Percentiles rank a stretch among this genome's conserved stretches.
These are phyloP conservation scores for Penicillium sp. DNA, from an alignment of 2,329 filamentous ascomycete species.

Conservation along the genomic window DNA sequence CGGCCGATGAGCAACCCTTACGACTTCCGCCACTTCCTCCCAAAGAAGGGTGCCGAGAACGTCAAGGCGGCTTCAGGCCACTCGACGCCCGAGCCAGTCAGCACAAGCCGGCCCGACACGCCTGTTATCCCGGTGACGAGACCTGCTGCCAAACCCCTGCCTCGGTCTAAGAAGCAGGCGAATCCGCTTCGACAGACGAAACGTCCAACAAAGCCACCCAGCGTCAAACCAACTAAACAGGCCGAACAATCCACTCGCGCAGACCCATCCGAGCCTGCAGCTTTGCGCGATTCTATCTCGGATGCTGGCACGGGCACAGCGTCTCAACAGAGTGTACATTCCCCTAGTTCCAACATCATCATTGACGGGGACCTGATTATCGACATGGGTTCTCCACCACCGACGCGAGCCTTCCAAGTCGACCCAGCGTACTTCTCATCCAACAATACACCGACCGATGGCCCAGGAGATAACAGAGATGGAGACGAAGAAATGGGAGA, in stretches of 20 bases:
- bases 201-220: constrained; percentile 20
- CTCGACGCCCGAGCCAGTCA: constrained; percentile 34
- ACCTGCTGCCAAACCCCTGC: constrained; percentile 25
- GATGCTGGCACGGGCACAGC: constrained; percentile 29
- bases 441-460: constrained; percentile 37
- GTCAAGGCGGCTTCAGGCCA: constrained; percentile 33
- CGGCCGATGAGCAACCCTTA: constrained; percentile 46
- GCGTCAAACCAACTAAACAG: constrained; percentile 11
- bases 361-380: constrained; percentile 46
- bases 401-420: constrained; percentile 36
- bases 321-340: constrained; percentile 31
- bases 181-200: constrained; percentile 34
- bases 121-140: constrained; percentile 30
- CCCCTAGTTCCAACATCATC: constrained; percentile 42
- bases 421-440: constrained; percentile 42
- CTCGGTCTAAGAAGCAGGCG: constrained; percentile 27
- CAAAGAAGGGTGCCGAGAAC: constrained; percentile 35
- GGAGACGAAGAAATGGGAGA: constrained; percentile 42
- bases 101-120: constrained; percentile 32
- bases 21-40: constrained; percentile 48
- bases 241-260: constrained; percentile 21
- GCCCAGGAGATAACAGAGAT: constrained; percentile 31
- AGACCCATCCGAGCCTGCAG: constrained; percentile 24
- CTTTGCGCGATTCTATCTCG: constrained; percentile 27
- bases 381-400: constrained; percentile 46